These are phyloP conservation scores for Wolfiporia cocos DNA, from an alignment of 1,284 basidiomycete genomes.

Conservation along the genomic window DNA sequence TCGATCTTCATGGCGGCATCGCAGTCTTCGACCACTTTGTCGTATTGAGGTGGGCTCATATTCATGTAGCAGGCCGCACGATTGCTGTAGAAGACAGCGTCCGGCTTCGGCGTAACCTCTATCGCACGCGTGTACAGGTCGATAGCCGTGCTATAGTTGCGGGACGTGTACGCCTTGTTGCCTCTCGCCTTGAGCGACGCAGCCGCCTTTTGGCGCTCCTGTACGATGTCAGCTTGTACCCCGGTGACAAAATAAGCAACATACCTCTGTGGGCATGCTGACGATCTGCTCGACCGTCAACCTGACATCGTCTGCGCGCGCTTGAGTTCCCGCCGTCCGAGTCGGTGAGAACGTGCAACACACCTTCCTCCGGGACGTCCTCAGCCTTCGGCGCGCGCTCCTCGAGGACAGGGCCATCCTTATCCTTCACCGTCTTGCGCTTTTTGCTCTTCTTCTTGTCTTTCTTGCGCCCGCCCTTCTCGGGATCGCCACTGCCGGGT, in stretches of 20 bases:
- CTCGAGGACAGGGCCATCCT: slow-evolving; percentile 73
- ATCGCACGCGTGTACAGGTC: slow-evolving; percentile 92
- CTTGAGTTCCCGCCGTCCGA: not conserved
- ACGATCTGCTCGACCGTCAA: slow-evolving; percentile 52
- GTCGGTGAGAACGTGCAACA: slow-evolving; percentile 8
- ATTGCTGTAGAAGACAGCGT: slow-evolving; percentile 96
- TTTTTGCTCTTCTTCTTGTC: slow-evolving; percentile 60
- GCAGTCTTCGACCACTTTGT: slow-evolving; percentile 88
- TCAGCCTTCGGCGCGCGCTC: slow-evolving; percentile 43
- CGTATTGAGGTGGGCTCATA: slow-evolving; percentile 78
- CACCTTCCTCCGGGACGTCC: slow-evolving; percentile 31
- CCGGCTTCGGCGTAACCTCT: slow-evolving; percentile 75
- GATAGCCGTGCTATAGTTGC: slow-evolving; percentile 75
- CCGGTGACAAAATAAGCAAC: slow-evolving; percentile 7
- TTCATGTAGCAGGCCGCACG: slow-evolving; percentile 97
- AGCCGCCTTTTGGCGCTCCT: slow-evolving; percentile 78
- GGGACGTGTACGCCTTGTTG: slow-evolving; percentile 83
- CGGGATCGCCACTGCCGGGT: slow-evolving; percentile 29
- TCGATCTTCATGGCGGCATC: slow-evolving; percentile 86
- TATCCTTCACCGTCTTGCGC: slow-evolving; percentile 48
- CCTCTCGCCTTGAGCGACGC: slow-evolving; percentile 84
- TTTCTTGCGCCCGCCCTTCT: slow-evolving; percentile 45
- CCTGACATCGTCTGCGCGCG: slow-evolving; percentile 20
- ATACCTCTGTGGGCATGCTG: slow-evolving; percentile 50
- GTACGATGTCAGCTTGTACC: not conserved